phyloP scores from a whole-genome alignment of 2,329 filamentous ascomycete species.

The Venturia asperata region DNA sequence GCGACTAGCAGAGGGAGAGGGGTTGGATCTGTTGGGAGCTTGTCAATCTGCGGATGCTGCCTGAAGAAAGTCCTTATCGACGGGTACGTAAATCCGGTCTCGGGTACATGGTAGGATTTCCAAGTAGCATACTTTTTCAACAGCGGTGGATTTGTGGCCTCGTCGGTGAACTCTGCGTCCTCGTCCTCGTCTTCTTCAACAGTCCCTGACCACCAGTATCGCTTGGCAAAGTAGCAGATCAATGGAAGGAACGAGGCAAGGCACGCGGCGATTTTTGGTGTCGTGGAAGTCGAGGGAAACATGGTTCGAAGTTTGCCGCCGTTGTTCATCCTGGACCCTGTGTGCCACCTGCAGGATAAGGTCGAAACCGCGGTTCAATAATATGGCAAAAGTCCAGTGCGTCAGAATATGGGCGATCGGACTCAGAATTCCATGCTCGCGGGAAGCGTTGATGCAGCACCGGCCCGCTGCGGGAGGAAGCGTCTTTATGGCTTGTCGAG shows the following conservation, averaged over 20 bases:
- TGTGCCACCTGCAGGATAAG: background rate
- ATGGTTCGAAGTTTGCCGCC: background rate
- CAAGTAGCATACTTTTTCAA: slow-evolving; percentile 68
- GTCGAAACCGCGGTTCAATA: background rate
- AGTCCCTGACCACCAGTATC: background rate
- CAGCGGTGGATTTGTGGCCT: slow-evolving; percentile 59
- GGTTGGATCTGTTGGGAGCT: slow-evolving; percentile 60
- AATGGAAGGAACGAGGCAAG: background rate
- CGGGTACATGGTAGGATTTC: slow-evolving; percentile 63
- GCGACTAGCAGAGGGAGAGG: slow-evolving; percentile 82
- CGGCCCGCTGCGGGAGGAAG: background rate
- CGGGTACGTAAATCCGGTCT: slow-evolving; percentile 59
- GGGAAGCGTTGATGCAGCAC: slow-evolving; percentile 7
- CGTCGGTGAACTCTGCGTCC: slow-evolving; percentile 3
- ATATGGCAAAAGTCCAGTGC: too few relatives aligned
- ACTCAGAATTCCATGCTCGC: slow-evolving; percentile 3
- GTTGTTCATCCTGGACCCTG: background rate
- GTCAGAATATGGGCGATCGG: slow-evolving; percentile 1
- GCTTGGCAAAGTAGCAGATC: background rate
- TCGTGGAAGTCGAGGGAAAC: background rate
- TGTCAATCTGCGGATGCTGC: slow-evolving; percentile 71
- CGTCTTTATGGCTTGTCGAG: slow-evolving; percentile 8
- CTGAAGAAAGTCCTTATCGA: slow-evolving; percentile 77
- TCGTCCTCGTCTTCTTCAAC: background rate
- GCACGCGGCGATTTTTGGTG: background rate